Base-by-base conservation (phyloP, 495 filamentous ascomycete species). In the Neohortaea acidophila region DNA sequence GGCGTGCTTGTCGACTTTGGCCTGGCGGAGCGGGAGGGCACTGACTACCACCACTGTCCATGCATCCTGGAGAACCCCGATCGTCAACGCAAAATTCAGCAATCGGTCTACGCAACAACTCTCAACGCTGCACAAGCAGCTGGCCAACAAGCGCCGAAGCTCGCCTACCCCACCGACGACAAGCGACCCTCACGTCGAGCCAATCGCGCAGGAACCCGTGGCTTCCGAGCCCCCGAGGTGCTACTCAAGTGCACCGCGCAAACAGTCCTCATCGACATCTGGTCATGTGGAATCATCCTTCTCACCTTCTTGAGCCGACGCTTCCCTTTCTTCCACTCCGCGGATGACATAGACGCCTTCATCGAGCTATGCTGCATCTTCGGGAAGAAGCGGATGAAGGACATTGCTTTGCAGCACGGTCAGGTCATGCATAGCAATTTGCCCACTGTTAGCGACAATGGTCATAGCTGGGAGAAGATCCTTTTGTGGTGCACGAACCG, bases 291-390 rank as follows among this genome's bases (percentile, higher is more conserved):
- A 15, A 84, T 97, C 6, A 91, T 96, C 41, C 72, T 97, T 1
- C 63, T 97, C 10, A 96, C 89, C 1, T 75, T 97, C 31, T 68
- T 97, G 7, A 80, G 81, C 11, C 75, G 74, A 36, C 79, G 89
- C 5, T 97, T 97, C 48, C 89, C 89, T 27, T 97, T 97, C 63
- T 97, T 97, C 68, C 93, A 97, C 61, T 87, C 81, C 25, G 77
- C 84, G 10, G 89, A 97, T 54, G 89, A 97, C 47, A 73, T 97
- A 34, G 89, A 97, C 51, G 89, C 91, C 20, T 79, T 93, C 69
- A 84, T 97, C 39, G 89, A 97, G 56, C 89, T 97, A 46, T 79
- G 86, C 13, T 89, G 84, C 37, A 91, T 96, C 31, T 94, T 94
- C 56, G 89, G 89, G n/a, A 69, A 66, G 12, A 68, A 66, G 47